Conservation (phyloP, 1,284 basidiomycete genomes). For the Ganoderma lucidum region DNA sequence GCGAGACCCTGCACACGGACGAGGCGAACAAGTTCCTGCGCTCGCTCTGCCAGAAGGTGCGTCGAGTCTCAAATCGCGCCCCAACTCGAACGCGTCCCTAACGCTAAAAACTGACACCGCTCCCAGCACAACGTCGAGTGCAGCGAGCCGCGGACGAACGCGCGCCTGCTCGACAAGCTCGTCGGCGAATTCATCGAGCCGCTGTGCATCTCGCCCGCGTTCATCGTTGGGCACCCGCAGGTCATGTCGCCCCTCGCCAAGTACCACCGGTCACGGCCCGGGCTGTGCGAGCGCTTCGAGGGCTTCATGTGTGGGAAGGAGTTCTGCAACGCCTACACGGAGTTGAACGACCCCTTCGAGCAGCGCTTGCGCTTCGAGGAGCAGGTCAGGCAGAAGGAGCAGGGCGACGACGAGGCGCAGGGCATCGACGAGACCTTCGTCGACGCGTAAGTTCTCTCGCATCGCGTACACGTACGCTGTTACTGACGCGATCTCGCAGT, state of each 20-base stretch:
- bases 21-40: slow-evolving; percentile 92
- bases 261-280: slow-evolving; percentile 92
- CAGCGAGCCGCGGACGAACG: slow-evolving; percentile 93
- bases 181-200: slow-evolving; percentile 98
- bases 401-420: slow-evolving; percentile 98
- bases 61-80: slow-evolving; percentile 12
- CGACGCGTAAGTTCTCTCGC: slow-evolving; percentile 72
- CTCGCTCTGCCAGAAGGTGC: slow-evolving; percentile 85
- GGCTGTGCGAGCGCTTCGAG: slow-evolving; percentile 98
- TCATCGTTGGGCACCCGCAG: slow-evolving; percentile 99
- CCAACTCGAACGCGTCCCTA: background rate
- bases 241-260: slow-evolving; percentile 99
- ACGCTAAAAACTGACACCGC: slow-evolving; percentile 18
- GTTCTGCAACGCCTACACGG: slow-evolving; percentile 98
- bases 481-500: slow-evolving; percentile 48
- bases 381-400: slow-evolving; percentile 90
- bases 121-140: slow-evolving; percentile 95
- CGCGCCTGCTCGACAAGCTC: slow-evolving; percentile 98
- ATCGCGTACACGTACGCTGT: slow-evolving; percentile 9
- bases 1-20: slow-evolving; percentile 89
- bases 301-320: slow-evolving; percentile 99
- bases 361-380: slow-evolving; percentile 97
- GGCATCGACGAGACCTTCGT: slow-evolving; percentile 96
- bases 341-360: slow-evolving; percentile 98
- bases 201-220: slow-evolving; percentile 95